Base-by-base conservation (phyloP, 495 filamentous ascomycete species). In the Talaromyces proteolyticus region DNA sequence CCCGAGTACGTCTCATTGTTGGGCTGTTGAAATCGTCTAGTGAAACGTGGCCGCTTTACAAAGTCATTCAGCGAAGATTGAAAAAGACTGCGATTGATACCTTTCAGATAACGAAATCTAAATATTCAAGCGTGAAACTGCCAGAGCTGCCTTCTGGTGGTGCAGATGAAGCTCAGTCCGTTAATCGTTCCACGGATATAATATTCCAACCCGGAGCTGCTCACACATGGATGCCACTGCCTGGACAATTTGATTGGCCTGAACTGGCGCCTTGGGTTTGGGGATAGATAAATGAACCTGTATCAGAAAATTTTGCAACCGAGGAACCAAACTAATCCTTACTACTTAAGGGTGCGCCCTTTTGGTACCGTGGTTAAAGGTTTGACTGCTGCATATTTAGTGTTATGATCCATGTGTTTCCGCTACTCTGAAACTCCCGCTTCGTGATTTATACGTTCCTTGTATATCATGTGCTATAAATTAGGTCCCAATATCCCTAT, bases 1-100 rank as follows among this genome's bases (percentile, higher is more conserved):
- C 70, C 40, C 59, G 69, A n/a, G 66, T 72, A 0, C 64, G 60
- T 7, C 62, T 72, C 4, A 59, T 72, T 11, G 56, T 70, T 10
- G 69, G 69, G 2, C 69, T 64, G 42, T 46, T 72, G 25, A 72
- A 70, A 52, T 63, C 56, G 16, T 59, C 63, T 17, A 62, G 57
- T 19, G 51, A 58, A 8, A 70, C 62, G 3, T 72, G 69, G 69
- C 50, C 49, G 18, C 42, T 69, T 4, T 66, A 62, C 6, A 58
- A 66, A 19, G 24, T 34, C 7, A 34, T 46, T 19, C 44, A 46
- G 14, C 44, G 26, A n/a, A 46, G 26, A 11, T 8, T 46, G 24
- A 23, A 25, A 20, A 36, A 25, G 7, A 25, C 34, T 20, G 44
- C 44, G 6, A 17, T 16, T 29, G 34, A 26, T 12, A 23, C 26